Conservation (phyloP, 129 eudicot species). For the carrot (Daucus carota) region DNA sequence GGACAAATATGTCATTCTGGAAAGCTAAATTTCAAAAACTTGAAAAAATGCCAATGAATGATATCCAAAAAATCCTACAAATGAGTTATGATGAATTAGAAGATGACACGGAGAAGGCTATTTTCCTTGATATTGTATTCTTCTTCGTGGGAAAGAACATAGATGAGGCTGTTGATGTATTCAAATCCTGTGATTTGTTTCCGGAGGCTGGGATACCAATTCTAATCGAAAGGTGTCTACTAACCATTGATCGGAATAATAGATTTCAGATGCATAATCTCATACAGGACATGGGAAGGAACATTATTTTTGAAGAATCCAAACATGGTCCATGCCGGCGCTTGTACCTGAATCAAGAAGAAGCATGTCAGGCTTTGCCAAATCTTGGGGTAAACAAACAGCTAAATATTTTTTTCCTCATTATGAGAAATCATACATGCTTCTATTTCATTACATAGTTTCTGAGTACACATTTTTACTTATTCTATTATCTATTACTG, state of each 20-base stretch:
- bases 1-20: background rate
- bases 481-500: no score
- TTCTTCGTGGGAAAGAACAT: background rate
- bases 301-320: background rate
- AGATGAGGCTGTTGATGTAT: background rate
- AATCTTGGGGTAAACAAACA: background rate
- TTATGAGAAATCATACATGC: no score
- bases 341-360: background rate
- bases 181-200: background rate
- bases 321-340: background rate
- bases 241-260: background rate
- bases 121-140: background rate
- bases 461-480: no score
- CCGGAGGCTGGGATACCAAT: background rate
- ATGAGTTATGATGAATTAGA: background rate
- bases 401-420: no score
- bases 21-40: no score
- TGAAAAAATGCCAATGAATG: background rate
- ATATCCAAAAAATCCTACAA: background rate
- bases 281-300: background rate
- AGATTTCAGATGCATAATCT: background rate
- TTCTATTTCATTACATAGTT: background rate
- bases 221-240: background rate
- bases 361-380: background rate
- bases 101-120: background rate